Conservation (phyloP, 169 alveolate species). For the Toxoplasma gondii region DNA sequence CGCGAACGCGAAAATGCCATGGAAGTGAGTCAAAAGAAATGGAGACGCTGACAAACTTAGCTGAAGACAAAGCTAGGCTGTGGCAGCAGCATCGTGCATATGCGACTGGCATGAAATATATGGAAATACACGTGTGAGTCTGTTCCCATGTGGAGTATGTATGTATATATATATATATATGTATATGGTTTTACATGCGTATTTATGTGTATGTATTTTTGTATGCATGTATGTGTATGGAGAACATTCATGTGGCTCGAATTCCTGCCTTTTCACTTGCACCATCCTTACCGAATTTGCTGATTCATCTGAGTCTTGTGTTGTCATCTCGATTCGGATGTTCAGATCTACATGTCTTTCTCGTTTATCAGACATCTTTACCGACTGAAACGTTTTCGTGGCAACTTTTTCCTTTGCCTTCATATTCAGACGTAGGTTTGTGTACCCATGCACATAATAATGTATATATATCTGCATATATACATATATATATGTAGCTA, state of each 20-base stretch:
- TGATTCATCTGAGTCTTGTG: neutral
- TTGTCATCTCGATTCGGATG: neutral
- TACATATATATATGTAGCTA: neutral
- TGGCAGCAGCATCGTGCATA: neutral
- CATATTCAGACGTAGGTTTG: too few species aligned
- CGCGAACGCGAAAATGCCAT: neutral
- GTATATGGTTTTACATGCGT: too few species aligned
- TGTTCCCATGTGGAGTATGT: too few species aligned
- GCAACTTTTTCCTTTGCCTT: neutral
- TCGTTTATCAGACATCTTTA: neutral
- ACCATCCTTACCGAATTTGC: neutral
- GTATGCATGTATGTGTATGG: too few species aligned
- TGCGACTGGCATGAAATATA: neutral
- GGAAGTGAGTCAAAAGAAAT: neutral
- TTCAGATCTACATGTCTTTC: neutral
- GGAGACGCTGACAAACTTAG: neutral
- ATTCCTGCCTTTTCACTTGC: too few species aligned
- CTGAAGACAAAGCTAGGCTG: neutral
- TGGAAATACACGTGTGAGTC: too few species aligned
- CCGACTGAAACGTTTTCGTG: neutral
- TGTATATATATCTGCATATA: neutral
- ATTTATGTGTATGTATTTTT: too few species aligned
- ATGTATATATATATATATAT: too few species aligned
- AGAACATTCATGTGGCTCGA: too few species aligned
- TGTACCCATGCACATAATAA: neutral